Conservation (phyloP, 1,284 basidiomycete genomes). For the Irpex sp. region DNA sequence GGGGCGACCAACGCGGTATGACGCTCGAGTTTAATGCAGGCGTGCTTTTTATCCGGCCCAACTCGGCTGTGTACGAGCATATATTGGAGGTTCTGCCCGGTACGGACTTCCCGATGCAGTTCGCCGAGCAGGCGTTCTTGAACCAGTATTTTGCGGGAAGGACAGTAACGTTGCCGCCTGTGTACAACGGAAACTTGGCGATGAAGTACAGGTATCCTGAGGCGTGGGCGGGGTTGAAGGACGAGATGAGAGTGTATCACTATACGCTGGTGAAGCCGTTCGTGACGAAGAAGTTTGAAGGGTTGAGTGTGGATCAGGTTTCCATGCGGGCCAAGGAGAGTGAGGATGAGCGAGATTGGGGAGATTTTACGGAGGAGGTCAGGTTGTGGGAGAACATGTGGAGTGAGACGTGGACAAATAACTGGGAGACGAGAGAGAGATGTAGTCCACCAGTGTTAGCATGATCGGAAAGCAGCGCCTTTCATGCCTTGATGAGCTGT, state of each 20-base stretch:
- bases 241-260: constrained; percentile 35
- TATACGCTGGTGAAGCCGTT: constrained; percentile 27
- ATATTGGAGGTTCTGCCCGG: constrained; percentile 31
- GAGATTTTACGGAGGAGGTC: not conserved
- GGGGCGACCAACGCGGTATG: constrained; percentile 29
- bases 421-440: not conserved
- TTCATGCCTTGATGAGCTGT: too few species aligned
- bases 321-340: not conserved
- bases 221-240: constrained; percentile 31
- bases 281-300: not conserved
- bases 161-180: constrained; percentile 36
- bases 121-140: constrained; percentile 43
- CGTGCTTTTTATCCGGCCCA: constrained; percentile 34
- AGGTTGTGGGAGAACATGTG: not conserved
- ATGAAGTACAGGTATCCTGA: constrained; percentile 29
- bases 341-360: not conserved
- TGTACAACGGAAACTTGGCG: constrained; percentile 42
- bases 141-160: constrained; percentile 35
- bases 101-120: constrained; percentile 28
- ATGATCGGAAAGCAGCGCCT: too few species aligned
- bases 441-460: not conserved
- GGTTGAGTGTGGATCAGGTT: not conserved
- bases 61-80: constrained; percentile 26
- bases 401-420: not conserved
- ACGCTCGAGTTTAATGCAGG: constrained; percentile 39